Base-by-base conservation (phyloP, 176 grass and related monocot species). In the Paspalum notatum region DNA sequence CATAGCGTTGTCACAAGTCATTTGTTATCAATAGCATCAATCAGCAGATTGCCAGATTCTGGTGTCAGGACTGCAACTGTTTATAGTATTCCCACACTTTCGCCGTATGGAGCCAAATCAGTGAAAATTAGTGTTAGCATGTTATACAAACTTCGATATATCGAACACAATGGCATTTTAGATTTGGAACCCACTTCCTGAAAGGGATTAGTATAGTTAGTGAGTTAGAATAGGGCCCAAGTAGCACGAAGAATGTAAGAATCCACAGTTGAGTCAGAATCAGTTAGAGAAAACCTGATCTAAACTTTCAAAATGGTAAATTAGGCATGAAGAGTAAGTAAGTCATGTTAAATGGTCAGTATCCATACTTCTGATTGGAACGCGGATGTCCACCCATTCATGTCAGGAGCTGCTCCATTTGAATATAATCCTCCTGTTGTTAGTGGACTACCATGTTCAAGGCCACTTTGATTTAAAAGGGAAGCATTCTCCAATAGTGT, bases 401-500 rank as follows among this genome's bases (percentile, higher is more conserved):
- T 92, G 42, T 95, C 92, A 92, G 78, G 64, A 64, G 81, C 86
- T 86, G 88, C 86, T 83, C 88, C 88, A 81, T 92, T 85, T 84
- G 90, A 86, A 90, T 90, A 92, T 40, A 97, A 75, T 83, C 94
- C 91, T 97, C 94, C 91, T 55, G 76, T 90, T 81, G 91, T 97
- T 94, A 97, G 89, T 91, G 89, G 94, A 88, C 94, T 97, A 97
- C 91, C 94, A 97, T 97, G 94, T 97, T 97, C 94, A 94, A 94
- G 81, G 74, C 91, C 91, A 93, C 85, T 93, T 82, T 90, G 91
- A 79, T 90, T 90, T 86, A 97, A 91, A 94, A 88, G 83, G 73
- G 94, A 90, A 12, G 80, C 85, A 38, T 92, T 94, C 89, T 91
- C 94, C 94, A 97, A 94, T 56, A 97, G 84, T 80, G 91, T 85